Conservation (phyloP, 2,329 filamentous ascomycete species). For the Penicillium sp. region DNA sequence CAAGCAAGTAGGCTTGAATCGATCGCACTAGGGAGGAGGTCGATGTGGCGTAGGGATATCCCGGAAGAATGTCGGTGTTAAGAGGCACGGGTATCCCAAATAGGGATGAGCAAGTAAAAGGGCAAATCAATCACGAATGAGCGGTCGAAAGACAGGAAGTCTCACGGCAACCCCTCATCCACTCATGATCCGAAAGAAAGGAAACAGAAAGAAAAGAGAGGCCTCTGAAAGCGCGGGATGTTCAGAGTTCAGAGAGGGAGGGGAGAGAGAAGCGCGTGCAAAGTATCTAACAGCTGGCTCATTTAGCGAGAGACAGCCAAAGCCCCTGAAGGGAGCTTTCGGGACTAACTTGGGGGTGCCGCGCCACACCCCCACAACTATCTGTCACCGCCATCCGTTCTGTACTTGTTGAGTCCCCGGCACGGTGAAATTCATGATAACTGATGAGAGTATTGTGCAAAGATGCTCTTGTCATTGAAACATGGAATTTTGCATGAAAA, state of each 20-base stretch:
- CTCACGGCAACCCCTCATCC: constrained; percentile 30
- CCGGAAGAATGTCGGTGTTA: constrained; percentile 10
- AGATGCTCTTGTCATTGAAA: background rate
- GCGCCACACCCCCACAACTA: constrained; percentile 31
- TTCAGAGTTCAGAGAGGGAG: constrained; percentile 10
- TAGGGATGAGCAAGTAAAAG: constrained; percentile 14
- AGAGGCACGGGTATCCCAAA: constrained; percentile 5
- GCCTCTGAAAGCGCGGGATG: constrained; percentile 4
- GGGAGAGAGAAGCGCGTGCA: constrained; percentile 17
- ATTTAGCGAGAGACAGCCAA: constrained; percentile 29
- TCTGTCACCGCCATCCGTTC: constrained; percentile 28
- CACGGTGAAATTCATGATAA: background rate
- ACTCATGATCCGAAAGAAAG: constrained; percentile 31
- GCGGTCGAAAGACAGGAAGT: constrained; percentile 32
- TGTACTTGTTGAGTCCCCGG: background rate
- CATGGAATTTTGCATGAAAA: background rate
- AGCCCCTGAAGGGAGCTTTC: constrained; percentile 33
- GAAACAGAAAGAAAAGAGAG: constrained; percentile 22
- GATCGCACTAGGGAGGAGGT: constrained; percentile 18
- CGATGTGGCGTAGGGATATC: background rate
- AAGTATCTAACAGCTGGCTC: constrained; percentile 29
- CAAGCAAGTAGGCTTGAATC: constrained; percentile 10
- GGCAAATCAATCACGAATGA: constrained; percentile 22
- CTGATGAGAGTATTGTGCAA: background rate
- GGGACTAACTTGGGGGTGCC: constrained; percentile 30